phyloP scores from a whole-genome alignment of 2,329 filamentous ascomycete species.

The Fusarium incarnatum region DNA sequence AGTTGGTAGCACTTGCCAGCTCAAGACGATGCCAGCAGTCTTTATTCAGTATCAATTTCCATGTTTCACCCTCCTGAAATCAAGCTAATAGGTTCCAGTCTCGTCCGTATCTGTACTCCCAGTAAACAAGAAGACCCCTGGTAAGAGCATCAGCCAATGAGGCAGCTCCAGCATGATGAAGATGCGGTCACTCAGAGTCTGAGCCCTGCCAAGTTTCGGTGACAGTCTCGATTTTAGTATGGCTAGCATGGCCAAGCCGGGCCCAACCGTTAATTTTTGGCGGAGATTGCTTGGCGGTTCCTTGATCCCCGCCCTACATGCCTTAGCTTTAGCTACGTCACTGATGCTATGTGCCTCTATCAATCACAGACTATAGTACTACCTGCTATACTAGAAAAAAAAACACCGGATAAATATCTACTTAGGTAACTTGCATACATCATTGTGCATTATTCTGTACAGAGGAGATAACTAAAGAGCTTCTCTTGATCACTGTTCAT shows the following conservation, averaged over 20 bases:
- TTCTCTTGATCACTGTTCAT: background rate
- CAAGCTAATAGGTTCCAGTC: background rate
- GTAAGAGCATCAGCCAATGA: conserved; percentile 16
- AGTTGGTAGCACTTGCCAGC: background rate
- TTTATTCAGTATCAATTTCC: background rate
- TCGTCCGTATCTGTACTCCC: background rate
- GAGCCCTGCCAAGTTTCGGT: conserved; percentile 31
- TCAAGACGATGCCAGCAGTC: background rate
- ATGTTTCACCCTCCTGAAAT: conserved; percentile 11
- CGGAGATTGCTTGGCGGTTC: conserved; percentile 33
- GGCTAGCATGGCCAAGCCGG: conserved; percentile 34
- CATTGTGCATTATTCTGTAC: background rate
- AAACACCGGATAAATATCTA: background rate
- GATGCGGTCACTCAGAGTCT: conserved; percentile 19
- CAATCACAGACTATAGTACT: background rate
- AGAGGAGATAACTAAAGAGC: background rate
- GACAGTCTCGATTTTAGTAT: conserved; percentile 3
- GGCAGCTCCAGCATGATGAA: conserved; percentile 13
- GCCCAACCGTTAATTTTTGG: conserved; percentile 34
- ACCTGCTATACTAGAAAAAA: background rate
- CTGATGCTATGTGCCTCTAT: background rate
- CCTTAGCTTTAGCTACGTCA: conserved; percentile 27
- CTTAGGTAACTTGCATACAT: background rate
- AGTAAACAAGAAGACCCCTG: conserved; percentile 10
- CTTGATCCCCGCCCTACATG: conserved; percentile 12